A percentile compares a stretch with the other conserved stretches of the same genome.
Conservation (phyloP, 1,284 basidiomycete species). For the Irpex sp. region DNA sequence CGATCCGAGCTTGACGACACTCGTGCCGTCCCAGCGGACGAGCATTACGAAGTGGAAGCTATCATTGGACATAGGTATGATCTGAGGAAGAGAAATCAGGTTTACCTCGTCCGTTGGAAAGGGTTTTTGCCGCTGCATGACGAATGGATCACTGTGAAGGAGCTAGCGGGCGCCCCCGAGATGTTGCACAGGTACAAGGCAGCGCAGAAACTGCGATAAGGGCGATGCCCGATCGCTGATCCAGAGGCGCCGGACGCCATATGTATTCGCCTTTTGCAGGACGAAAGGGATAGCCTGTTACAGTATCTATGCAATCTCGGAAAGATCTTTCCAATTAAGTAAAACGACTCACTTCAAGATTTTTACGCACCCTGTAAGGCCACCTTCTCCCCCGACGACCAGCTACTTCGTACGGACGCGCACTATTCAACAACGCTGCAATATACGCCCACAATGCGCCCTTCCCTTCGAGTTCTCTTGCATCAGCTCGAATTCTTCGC, state of each 20-base stretch:
- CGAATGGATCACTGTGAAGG: neutral
- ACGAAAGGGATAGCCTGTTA: too few species aligned
- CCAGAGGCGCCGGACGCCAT: too few species aligned
- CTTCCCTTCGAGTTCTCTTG: neutral
- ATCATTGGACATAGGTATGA: constrained; percentile 14
- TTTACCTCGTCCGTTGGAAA: constrained; percentile 20
- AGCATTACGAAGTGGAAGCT: constrained; percentile 20
- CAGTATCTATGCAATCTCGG: too few species aligned
- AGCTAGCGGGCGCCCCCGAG: neutral
- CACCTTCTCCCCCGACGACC: neutral
- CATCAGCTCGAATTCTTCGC: neutral
- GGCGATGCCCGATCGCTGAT: too few species aligned
- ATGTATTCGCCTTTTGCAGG: too few species aligned
- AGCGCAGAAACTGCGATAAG: too few species aligned
- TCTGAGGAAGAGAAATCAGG: neutral
- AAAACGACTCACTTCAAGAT: too few species aligned
- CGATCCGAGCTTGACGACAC: neutral
- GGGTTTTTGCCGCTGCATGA: constrained; percentile 16
- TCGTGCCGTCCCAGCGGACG: neutral
- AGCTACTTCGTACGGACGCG: neutral
- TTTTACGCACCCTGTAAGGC: neutral
- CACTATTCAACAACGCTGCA: neutral
- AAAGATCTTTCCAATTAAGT: too few species aligned
- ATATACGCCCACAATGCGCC: neutral
- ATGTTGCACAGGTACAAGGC: neutral